Evolutionary conservation across 768 basidiomycete genomes (phyloP).

Genomic region (Crucibulum laeve): DNA sequence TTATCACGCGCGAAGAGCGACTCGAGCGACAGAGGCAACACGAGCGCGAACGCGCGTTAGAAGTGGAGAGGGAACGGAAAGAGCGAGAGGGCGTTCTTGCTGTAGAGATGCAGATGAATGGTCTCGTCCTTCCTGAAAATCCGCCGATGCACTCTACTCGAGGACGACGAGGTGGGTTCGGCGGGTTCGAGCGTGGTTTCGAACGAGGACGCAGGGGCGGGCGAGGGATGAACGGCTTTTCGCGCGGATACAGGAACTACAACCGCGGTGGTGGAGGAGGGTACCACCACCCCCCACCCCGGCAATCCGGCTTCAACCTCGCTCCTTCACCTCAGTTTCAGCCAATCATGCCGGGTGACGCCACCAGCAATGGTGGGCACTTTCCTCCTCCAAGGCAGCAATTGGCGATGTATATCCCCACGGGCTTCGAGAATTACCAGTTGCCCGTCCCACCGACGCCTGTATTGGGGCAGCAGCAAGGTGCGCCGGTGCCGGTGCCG

Average conservation of each 20-base stretch:
- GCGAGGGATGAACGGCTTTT: constrained; percentile 25
- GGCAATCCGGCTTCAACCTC: constrained; percentile 23
- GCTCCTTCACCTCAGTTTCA: constrained; percentile 26
- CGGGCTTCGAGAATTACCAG: constrained; percentile 22
- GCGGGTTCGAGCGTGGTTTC: constrained; percentile 26
- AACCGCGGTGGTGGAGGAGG: constrained; percentile 20
- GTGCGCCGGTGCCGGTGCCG: constrained; percentile 43
- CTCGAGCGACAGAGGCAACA: constrained; percentile 23
- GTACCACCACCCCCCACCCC: constrained; percentile 10
- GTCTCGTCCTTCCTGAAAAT: constrained; percentile 2
- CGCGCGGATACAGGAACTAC: constrained; percentile 31
- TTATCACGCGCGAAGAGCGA: constrained; percentile 23
- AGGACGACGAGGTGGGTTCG: constrained; percentile 22
- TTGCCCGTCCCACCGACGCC: constrained; percentile 18
- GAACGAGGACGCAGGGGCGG: constrained; percentile 17
- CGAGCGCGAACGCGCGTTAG: constrained; percentile 12
- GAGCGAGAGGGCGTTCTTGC: constrained; percentile 7
- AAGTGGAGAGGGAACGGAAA: constrained; percentile 5
- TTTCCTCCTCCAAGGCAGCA: constrained; percentile 17
- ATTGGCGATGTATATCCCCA: constrained; percentile 21
- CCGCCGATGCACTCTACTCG: constrained; percentile 8
- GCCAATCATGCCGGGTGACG: constrained; percentile 15
- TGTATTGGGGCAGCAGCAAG: constrained; percentile 12
- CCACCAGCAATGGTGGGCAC: constrained; percentile 26
- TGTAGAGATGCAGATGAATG: constrained; percentile 5